These are phyloP conservation scores for Colletotrichum destructivum DNA, from an alignment of 2,329 filamentous ascomycete species.

Conservation along the genomic window DNA sequence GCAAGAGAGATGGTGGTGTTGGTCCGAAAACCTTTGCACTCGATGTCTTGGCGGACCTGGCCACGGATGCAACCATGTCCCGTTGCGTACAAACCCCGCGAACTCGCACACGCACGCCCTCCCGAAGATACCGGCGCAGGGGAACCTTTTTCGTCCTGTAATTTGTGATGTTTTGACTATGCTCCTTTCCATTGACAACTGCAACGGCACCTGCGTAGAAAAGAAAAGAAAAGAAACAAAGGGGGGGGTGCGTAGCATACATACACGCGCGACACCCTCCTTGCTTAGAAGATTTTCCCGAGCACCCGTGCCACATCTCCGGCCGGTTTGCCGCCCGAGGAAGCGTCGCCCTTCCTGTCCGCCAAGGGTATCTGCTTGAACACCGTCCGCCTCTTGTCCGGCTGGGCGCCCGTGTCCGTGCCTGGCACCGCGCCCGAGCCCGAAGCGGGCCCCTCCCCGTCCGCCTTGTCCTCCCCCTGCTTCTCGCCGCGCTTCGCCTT, in stretches of 20 bases:
- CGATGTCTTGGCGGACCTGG: slow-evolving; percentile 7
- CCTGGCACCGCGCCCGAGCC: slow-evolving; percentile 41
- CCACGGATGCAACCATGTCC: neutral
- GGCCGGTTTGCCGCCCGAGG: slow-evolving; percentile 66
- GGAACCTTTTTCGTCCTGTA: slow-evolving; percentile 34
- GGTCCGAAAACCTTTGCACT: neutral
- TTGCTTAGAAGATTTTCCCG: slow-evolving; percentile 73
- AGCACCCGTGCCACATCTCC: slow-evolving; percentile 73
- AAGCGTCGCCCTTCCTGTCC: slow-evolving; percentile 60
- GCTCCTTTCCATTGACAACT: neutral
- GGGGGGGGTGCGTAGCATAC: neutral
- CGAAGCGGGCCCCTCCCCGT: slow-evolving; percentile 42
- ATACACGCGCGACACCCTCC: slow-evolving; percentile 5
- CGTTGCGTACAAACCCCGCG: neutral
- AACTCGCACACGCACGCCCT: neutral
- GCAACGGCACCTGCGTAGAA: neutral
- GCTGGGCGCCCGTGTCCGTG: slow-evolving; percentile 42
- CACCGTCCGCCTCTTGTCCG: slow-evolving; percentile 59
- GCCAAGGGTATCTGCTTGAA: slow-evolving; percentile 79
- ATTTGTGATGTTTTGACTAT: neutral
- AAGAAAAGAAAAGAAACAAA: neutral
- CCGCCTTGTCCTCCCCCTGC: slow-evolving; percentile 50
- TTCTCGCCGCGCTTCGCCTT: slow-evolving; percentile 60
- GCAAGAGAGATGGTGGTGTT: neutral
- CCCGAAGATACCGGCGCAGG: slow-evolving; percentile 7